These are phyloP conservation scores for Monilinia polystroma DNA, from an alignment of 2,329 filamentous ascomycete genomes.

Conservation along the genomic window DNA sequence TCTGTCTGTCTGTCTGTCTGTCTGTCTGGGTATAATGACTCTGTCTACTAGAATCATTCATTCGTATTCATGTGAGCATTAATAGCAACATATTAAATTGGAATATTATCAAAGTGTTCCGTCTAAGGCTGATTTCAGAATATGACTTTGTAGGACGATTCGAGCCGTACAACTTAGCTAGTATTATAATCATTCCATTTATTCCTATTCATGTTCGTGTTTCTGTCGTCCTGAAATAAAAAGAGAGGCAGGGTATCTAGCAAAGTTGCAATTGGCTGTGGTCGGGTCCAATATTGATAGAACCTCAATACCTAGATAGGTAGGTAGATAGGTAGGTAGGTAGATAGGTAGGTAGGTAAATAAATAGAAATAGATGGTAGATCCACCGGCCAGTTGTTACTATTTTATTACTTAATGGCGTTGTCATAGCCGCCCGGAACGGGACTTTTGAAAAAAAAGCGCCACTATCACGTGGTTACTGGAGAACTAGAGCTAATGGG, in stretches of 20 bases:
- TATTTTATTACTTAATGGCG: no score
- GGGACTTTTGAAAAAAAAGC: neutral
- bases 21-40: neutral
- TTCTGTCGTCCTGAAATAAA: neutral
- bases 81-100: neutral
- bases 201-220: neutral
- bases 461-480: slow-evolving; percentile 11
- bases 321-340: no score
- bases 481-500: no score
- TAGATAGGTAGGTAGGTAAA: no score
- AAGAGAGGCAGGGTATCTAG: no score
- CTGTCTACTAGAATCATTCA: neutral
- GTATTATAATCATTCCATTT: no score
- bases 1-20: no score
- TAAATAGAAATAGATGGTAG: neutral
- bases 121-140: neutral
- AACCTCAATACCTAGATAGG: no score
- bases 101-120: no score
- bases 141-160: neutral
- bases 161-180: no score
- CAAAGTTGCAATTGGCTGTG: neutral
- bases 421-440: slow-evolving; percentile 4
- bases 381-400: neutral
- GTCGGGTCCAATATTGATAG: neutral
- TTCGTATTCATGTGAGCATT: neutral